A percentile compares a stretch with the other conserved stretches of the same genome.
phyloP scores from a whole-genome alignment of 2,329 filamentous ascomycete genomes.

The Basipetospora chlamydospora region DNA sequence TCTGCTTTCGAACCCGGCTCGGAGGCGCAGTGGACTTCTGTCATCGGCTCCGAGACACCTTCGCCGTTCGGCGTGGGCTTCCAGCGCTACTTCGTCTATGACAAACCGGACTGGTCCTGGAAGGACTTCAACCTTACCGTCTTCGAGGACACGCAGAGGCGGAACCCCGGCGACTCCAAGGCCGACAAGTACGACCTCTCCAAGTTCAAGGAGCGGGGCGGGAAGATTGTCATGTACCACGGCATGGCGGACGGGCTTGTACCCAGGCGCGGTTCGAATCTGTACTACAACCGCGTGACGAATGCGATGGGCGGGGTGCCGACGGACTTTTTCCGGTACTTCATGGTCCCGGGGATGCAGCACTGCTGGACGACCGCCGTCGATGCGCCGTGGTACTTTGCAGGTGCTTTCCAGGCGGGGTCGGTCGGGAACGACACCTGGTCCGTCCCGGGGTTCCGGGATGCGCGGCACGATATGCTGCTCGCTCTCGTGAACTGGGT shows the following conservation, averaged over 20 bases:
- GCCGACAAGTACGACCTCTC: constrained; percentile 15
- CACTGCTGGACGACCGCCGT: constrained; percentile 25
- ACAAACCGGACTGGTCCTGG: constrained; percentile 16
- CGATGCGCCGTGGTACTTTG: constrained; percentile 22
- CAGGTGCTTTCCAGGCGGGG: constrained; percentile 14
- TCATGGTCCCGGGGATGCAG: constrained; percentile 33
- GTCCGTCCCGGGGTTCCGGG: constrained; percentile 20
- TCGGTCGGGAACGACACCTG: constrained; percentile 12
- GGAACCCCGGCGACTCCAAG: constrained; percentile 12
- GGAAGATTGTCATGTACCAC: constrained; percentile 27
- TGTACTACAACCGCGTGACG: constrained; percentile 18
- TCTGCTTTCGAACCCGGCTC: constrained; percentile 27
- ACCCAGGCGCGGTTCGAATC: constrained; percentile 14
- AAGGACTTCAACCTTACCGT: constrained; percentile 10
- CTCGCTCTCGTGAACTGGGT: constrained; percentile 23
- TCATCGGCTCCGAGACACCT: not conserved
- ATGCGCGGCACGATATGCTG: constrained; percentile 20
- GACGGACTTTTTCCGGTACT: constrained; percentile 32
- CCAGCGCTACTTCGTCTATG: constrained; percentile 14
- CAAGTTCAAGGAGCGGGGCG: constrained; percentile 17
- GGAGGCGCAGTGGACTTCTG: constrained; percentile 15
- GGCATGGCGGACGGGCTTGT: constrained; percentile 24
- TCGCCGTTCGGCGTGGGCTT: constrained; percentile 11
- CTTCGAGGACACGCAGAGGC: constrained; percentile 9
- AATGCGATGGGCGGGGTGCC: constrained; percentile 18